Evolutionary conservation across 2,329 filamentous ascomycete species (phyloP), one percentile per base, ranked within the genome.

Genomic region (Ophiocordyceps australis): DNA sequence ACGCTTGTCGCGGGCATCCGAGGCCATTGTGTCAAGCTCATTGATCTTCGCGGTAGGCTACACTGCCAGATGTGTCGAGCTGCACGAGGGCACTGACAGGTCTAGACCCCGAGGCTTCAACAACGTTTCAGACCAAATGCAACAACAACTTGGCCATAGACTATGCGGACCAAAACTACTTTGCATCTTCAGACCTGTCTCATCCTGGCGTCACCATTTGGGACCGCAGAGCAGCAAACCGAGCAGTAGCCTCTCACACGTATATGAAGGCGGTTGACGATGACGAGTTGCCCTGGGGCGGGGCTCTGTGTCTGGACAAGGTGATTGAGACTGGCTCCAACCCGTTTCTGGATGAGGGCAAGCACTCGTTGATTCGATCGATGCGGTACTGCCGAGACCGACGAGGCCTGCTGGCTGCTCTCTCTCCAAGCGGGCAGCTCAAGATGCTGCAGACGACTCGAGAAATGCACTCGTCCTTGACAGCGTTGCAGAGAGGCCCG

Each of bases 111-210:
- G 50, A 54, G 55, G 60, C 64, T 19, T 53, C 62, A 18, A 55
- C 55, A 10, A 54, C 57, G n/a, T 74, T 73, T 35, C 64, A 64
- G 32, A 76, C 71, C 4, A 69, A 65, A 36, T 73, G 68, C 38
- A 74, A 72, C 44, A 76, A 76, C 37, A 76, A 76, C 35, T 46
- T 89, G 28, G 67, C 78, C 11, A 79, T 89, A 32, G 79, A 89
- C 50, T 79, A 78, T 32, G 58, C 71, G 14, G 77, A 91, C 38
- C 70, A 75, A 35, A 83, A 89, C 38, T 86, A 83, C 47, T 86
- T 89, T 50, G 73, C 80, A 2, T 85, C 80, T 2, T 81, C 78
- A 10, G 74, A 75, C 3, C 54, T 80, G 9, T 77, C 80, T 30
- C 73, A 80, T 25, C 74, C 79, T 1, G 70, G 71, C 7, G 61